Base-by-base conservation (phyloP, 768 basidiomycete species). In the Lactifluus hygrophoroides region DNA sequence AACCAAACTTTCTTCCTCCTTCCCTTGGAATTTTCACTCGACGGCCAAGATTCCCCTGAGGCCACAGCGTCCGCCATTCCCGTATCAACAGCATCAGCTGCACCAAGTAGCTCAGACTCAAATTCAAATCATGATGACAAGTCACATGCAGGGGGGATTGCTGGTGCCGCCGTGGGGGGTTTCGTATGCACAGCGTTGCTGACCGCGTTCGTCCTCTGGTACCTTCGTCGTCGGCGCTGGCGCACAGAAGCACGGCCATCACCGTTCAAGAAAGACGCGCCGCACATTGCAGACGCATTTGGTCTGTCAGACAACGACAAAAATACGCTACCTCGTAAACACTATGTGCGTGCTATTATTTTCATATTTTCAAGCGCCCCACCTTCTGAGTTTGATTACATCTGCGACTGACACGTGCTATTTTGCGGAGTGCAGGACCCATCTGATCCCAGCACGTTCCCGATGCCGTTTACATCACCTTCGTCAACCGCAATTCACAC, bases 391-490 rank as follows among this genome's bases (percentile, higher is more conserved):
- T 6, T 32, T 11, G 5, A 23, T 28, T 10, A 6, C 19, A n/a
- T 19, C 5, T 21, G 19, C 19, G 34, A 19, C 55, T 40, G 40
- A 55, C 19, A 21, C 37, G n/a, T 50, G n/a, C 16, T 28, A 8
- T 5, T 9, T 3, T 8, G 9, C 19, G 14, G 8, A 1, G 3
- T 17, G 5, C 17, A 37, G 48, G 43, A 55, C 27, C 58, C 53
- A 6, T 54, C 40, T 5, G 58, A 50, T 34, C 53, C 53, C 32
- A 50, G 47, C 32, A 59, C 53, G 19, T 49, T 37, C 42, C 47
- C 47, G 3, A 17, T 5, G 1, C 17, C 52, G 30, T 10, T 54
- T 4, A 5, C 5, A 7, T 35, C 38, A 3, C 13, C 53, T 7
- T 50, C 48, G 5, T 14, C 0, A 16, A 38, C 25, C 19, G 51